Evolutionary conservation across 352 stramenopile species (phyloP), one percentile per base, ranked within the genome.

Genomic region (Peronosclerospora sorghi): DNA sequence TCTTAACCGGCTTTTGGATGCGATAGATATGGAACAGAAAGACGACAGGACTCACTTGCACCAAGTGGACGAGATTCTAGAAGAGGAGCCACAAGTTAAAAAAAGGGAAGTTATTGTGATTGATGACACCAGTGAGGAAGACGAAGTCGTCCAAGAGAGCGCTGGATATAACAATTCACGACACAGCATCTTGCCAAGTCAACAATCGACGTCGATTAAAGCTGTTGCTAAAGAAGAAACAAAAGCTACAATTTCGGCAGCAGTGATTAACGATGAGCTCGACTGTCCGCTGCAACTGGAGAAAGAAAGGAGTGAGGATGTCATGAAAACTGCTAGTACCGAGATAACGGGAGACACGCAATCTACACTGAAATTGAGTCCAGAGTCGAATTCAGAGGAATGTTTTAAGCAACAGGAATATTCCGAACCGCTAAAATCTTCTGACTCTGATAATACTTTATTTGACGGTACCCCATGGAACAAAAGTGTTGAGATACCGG

Each of bases 141-240:
- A 65, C 34, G 73, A 85, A 37, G 82, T 86, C 35, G 70, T 86
- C 8, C 65, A 68, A 21, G 73, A 86, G 35, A 86, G 73, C 28
- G n/a, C 65, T 0, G 55, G 37, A 8, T 63, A 50, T 0, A 49
- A 40, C 20, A 68, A 54, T 24, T 61, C 53, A 1, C 20, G 18
- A 17, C 35, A 32, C 2, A 54, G 38, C 7, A 14, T 41, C 3
- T 6, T 28, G 21, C 13, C 4, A 23, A 59, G 45, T 45, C 38
- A 26, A 26, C 21, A 56, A 12, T 36, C 24, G 20, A 51, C 35
- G 9, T 51, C 48, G 1, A 35, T 39, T 20, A 45, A 50, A 47
- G 28, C 8, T 44, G 12, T 1, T 10, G 21, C n/a, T 7, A 27
- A 49, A 4, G 28, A 30, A 3, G 13, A 35, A 18, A 35, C 37